Conservation (phyloP, 177 flowering plant species). For the Vitis hybrid region DNA sequence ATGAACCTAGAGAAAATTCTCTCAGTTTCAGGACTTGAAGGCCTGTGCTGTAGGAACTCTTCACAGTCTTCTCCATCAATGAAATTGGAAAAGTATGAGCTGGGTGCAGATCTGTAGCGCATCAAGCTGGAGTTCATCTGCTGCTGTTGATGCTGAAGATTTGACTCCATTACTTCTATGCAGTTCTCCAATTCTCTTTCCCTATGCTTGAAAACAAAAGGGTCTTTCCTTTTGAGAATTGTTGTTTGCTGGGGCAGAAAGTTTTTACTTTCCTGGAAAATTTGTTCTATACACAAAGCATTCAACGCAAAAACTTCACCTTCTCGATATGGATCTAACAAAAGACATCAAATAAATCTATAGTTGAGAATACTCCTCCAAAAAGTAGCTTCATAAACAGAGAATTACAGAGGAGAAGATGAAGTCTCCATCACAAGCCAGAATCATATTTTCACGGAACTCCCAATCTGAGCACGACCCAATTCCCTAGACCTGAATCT, state of each 20-base stretch:
- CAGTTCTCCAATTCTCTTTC: not conserved
- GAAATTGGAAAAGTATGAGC: slow-evolving; percentile 46
- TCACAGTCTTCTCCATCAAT: slow-evolving; percentile 27
- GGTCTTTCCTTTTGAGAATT: not conserved
- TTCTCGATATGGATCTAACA: not conserved
- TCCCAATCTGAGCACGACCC: not conserved
- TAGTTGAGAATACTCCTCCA: not conserved
- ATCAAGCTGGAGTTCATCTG: slow-evolving; percentile 42
- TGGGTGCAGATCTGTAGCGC: slow-evolving; percentile 70
- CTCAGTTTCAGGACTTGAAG: slow-evolving; percentile 61
- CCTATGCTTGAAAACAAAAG: not conserved
- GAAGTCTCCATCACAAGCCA: not conserved
- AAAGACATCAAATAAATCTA: not conserved
- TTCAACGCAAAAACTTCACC: not conserved
- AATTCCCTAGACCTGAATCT: no score
- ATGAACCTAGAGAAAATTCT: slow-evolving; percentile 52
- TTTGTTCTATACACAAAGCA: no score
- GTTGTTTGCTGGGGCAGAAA: no score
- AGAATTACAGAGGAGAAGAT: slow-evolving; percentile 8
- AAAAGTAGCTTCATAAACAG: slow-evolving; percentile 1
- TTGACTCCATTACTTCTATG: slow-evolving; percentile 34
- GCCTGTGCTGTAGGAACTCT: slow-evolving; percentile 33
- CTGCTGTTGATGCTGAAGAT: slow-evolving; percentile 29
- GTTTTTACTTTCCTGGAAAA: no score
- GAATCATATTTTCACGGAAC: not conserved